Evolutionary conservation across 176 grass and related monocot genomes (phyloP), one percentile per base, ranked within the genome.

Genomic region (Musa schizocarpa): DNA sequence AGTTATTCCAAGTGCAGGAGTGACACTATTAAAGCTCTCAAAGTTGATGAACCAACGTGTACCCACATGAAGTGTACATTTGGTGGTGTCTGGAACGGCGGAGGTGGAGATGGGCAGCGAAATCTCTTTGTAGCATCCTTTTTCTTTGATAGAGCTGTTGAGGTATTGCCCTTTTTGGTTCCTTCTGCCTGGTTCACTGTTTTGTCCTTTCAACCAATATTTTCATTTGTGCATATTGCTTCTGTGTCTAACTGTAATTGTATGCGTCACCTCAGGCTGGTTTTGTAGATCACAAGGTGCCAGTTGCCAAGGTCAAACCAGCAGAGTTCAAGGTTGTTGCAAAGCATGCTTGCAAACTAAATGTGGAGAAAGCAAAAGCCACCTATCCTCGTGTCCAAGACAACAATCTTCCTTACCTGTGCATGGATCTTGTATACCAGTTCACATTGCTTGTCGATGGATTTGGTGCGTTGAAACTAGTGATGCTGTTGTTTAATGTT

Each of bases 361-460:
- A 83, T 72, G 71, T 97, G 34, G 88, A 93, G 64, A 88, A 89
- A 63, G 90, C 87, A 19, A 82, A 87, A 71, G 53, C 71, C 19
- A 90, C 83, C 34, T 97, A 93, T 69, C 80, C 90, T 55, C 82
- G 76, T 50, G 88, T 90, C 65, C 75, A 83, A 8, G 13, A 81
- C 27, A 85, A 97, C 2, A 92, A 90, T 79, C 77, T 97, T 73
- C 90, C 93, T 16, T 97, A 85, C 71, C 82, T 97, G 86, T 97
- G 93, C 83, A 93, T 97, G 88, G 93, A 97, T 89, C 89, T 97
- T 66, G 93, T 97, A 52, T 97, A 97, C 83, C 93, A 97, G 84
- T 88, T 88, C 84, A 93, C 93, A 27, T 81, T 97, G 79, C 93
- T 97, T 76, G 93, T 97, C 21, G 90, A 97, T 87, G 93, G 90